Base-by-base conservation (phyloP, 257 asterid species). In the Osmanthus fragrans region DNA sequence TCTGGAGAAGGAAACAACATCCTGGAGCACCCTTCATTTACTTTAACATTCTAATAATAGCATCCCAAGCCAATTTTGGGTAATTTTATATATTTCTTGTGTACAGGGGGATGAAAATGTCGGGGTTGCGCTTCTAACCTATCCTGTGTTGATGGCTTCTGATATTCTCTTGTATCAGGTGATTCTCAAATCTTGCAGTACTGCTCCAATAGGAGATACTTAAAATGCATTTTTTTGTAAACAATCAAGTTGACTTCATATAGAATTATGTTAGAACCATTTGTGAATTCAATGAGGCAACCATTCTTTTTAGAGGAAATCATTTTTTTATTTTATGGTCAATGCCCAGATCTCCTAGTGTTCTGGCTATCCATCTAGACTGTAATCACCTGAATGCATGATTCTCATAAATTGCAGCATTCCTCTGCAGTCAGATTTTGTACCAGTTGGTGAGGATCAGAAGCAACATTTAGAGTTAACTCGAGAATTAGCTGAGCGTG, bases 391-490 rank as follows among this genome's bases (percentile, higher is more conserved):
- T 78, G 79, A 79, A 80, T 42, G 68, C 85, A 76, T 77, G 82
- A 79, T 79, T 86, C 89, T 93, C 77, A 83, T 79, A 25, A 16
- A 71, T 81, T 76, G 81, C 75, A 81, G 79, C 76, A 70, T 73
- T 82, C 74, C 30, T 75, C 73, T 88, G 97, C 97, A 96, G 99
- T 92, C 98, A 86, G 99, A 96, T 92, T 81, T 90, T 84, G 99
- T 96, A 64, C 98, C 98, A 34, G 99, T 96, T 76, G 99, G 97
- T 73, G 98, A 92, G 89, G 99, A 96, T 87, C 99, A n/a, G 39
- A 39, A 68, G 45, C 77, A 70, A 73, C 70, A 72, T 70, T 36
- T 93, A 70, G 99, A 96, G 88, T 87, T 96, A 83, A 96, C 97
- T 75, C 84, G 99, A 73, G 97, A 96, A 80, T 76, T 96, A 83